Evolutionary conservation across 148 eudicot genomes (phyloP).

Genomic region (Arbutus unedo): DNA sequence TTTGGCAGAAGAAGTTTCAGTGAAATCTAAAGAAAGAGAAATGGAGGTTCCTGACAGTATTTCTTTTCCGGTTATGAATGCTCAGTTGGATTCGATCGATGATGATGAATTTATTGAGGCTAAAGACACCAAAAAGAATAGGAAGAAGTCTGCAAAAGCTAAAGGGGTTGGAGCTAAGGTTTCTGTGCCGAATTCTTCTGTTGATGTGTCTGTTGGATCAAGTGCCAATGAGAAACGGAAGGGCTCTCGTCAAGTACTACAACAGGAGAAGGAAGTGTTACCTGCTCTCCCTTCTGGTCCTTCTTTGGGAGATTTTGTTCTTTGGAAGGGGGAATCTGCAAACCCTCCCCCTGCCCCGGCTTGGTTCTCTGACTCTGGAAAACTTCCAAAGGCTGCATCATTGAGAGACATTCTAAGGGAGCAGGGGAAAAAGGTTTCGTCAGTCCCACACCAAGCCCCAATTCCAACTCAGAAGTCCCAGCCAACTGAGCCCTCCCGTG

Average conservation of each 20-base stretch:
- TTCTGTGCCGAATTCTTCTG: slow-evolving; percentile 29
- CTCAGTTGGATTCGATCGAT: slow-evolving; percentile 32
- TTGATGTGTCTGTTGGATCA: slow-evolving; percentile 46
- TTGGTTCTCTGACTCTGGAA: slow-evolving; percentile 83
- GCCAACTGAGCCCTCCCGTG: slow-evolving; percentile 43
- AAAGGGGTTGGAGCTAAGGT: slow-evolving; percentile 59
- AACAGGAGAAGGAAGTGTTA: slow-evolving; percentile 63
- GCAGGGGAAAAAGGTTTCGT: slow-evolving; percentile 53
- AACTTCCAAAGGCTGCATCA: slow-evolving; percentile 57
- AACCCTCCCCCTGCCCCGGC: slow-evolving; percentile 71
- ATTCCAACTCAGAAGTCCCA: slow-evolving; percentile 48
- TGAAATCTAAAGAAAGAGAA: slow-evolving; percentile 44
- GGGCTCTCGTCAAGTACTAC: slow-evolving; percentile 40
- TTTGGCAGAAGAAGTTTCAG: slow-evolving; percentile 53
- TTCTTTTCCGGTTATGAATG: slow-evolving; percentile 29
- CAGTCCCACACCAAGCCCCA: slow-evolving; percentile 33
- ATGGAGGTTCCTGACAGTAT: slow-evolving; percentile 30
- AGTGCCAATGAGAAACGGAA: slow-evolving; percentile 65
- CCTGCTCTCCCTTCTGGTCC: slow-evolving; percentile 83
- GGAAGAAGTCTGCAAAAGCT: slow-evolving; percentile 83
- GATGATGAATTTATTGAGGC: slow-evolving; percentile 82
- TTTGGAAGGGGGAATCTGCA: slow-evolving; percentile 80
- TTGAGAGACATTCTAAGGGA: slow-evolving; percentile 81
- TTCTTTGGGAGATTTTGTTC: slow-evolving; percentile 87
- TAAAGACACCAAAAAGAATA: slow-evolving; percentile 86